phyloP scores from a whole-genome alignment of 176 grass and related monocot species.

The Musa acuminata region DNA sequence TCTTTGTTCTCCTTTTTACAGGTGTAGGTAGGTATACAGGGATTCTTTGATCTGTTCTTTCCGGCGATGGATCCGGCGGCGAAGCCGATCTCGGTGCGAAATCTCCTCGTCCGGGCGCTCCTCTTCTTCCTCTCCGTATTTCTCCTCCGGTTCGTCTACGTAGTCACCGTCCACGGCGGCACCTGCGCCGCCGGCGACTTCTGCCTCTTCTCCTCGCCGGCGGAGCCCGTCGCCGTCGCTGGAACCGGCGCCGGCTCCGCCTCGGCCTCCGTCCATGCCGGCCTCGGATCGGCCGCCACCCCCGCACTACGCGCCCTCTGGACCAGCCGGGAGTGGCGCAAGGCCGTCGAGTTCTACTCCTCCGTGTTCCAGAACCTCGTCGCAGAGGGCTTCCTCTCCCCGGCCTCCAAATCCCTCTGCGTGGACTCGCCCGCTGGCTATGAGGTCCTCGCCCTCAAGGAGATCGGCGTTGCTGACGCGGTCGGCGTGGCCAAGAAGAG shows the following conservation, averaged over 20 bases:
- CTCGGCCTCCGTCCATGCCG: constrained; percentile 9
- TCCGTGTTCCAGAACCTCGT: constrained; percentile 34
- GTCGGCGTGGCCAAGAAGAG: constrained; percentile 51
- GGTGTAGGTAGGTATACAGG: too few species aligned
- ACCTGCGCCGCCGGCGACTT: constrained; percentile 26
- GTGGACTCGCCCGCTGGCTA: constrained; percentile 29
- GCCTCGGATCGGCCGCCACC: constrained; percentile 1
- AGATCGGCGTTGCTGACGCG: constrained; percentile 45
- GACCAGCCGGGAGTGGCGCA: constrained; percentile 44
- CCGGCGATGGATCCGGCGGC: constrained; percentile 32
- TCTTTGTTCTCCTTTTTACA: neutral
- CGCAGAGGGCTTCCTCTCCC: constrained; percentile 39
- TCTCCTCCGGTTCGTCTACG: constrained; percentile 40
- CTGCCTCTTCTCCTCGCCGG: constrained; percentile 30
- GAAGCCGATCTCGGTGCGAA: constrained; percentile 32
- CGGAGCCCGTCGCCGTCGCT: constrained; percentile 7
- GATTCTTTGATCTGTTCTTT: constrained; percentile 11
- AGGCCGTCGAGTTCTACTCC: constrained; percentile 39
- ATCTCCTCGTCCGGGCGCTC: constrained; percentile 25
- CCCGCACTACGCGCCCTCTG: constrained; percentile 24
- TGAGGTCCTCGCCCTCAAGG: constrained; percentile 55
- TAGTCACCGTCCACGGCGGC: constrained; percentile 29
- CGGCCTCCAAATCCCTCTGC: constrained; percentile 40
- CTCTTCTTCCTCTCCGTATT: constrained; percentile 36
- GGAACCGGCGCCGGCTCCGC: neutral